These are phyloP conservation scores for Thyridium curvatum DNA, from an alignment of 2,329 filamentous ascomycete genomes.

Conservation along the genomic window DNA sequence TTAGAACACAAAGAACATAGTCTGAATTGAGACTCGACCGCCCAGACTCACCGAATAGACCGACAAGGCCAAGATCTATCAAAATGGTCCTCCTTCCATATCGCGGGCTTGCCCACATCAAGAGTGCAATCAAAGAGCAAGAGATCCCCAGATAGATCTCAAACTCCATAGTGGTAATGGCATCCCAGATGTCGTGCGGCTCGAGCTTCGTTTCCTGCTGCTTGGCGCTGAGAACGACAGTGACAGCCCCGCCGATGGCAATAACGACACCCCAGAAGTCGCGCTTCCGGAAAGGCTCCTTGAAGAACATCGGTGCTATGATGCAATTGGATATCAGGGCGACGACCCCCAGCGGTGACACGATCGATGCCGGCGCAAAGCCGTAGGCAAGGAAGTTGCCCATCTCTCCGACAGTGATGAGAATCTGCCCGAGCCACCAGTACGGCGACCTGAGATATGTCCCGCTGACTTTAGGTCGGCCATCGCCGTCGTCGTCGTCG, in stretches of 20 bases:
- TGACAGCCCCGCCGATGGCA: constrained; percentile 81
- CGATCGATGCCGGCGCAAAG: constrained; percentile 94
- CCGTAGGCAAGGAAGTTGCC: constrained; percentile 97
- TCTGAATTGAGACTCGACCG: not conserved
- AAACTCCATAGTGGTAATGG: constrained; percentile 84
- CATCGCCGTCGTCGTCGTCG: constrained; percentile 19
- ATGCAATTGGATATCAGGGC: constrained; percentile 94
- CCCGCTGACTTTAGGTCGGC: constrained; percentile 38
- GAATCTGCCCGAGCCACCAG: constrained; percentile 90
- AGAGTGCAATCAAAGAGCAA: constrained; percentile 59
- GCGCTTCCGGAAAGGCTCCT: constrained; percentile 77
- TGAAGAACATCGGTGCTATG: constrained; percentile 89
- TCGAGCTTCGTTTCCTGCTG: constrained; percentile 86
- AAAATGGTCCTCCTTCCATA: constrained; percentile 85
- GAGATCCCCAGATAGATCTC: constrained; percentile 84
- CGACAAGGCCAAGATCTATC: constrained; percentile 89
- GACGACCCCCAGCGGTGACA: constrained; percentile 94
- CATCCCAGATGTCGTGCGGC: constrained; percentile 81
- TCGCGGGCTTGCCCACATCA: constrained; percentile 77
- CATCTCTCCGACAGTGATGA: constrained; percentile 89
- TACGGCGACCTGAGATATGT: constrained; percentile 86
- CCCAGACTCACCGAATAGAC: constrained; percentile 69
- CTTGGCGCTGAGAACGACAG: constrained; percentile 86
- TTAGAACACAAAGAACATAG: constrained; percentile 2
- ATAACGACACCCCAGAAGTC: constrained; percentile 87